A percentile compares a stretch with the other conserved stretches of the same genome.
phyloP scores from a whole-genome alignment of 2,329 filamentous ascomycete genomes.

The Aspergillus awamori region DNA sequence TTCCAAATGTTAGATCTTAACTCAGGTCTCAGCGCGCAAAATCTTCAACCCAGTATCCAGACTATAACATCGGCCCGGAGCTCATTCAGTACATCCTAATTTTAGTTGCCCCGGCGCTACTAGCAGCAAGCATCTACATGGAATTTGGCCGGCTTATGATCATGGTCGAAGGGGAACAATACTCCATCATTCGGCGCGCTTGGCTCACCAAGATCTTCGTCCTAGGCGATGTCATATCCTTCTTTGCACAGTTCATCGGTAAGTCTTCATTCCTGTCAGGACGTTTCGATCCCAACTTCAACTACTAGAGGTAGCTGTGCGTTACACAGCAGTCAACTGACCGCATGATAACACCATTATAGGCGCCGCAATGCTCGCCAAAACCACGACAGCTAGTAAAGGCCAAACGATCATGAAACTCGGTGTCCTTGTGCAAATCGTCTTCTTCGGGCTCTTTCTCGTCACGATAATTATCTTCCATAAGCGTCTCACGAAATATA shows the following conservation, averaged over 20 bases:
- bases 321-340: too few relatives aligned
- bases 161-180: slow-evolving; percentile 44
- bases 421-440: slow-evolving; percentile 24
- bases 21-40: not conserved
- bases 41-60: not conserved
- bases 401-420: slow-evolving; percentile 12
- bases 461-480: too few relatives aligned
- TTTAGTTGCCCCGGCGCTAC: slow-evolving; percentile 52
- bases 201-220: slow-evolving; percentile 56
- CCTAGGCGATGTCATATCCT: slow-evolving; percentile 52
- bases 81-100: slow-evolving; percentile 19
- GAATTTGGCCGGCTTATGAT: slow-evolving; percentile 51
- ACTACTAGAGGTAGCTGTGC: too few relatives aligned
- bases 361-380: too few relatives aligned
- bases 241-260: slow-evolving; percentile 43
- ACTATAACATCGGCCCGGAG: not conserved
- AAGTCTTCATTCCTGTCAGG: too few relatives aligned
- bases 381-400: too few relatives aligned
- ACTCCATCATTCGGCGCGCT: slow-evolving; percentile 46
- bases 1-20: too few relatives aligned
- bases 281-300: too few relatives aligned
- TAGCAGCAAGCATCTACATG: slow-evolving; percentile 57
- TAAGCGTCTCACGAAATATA: too few relatives aligned
- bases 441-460: slow-evolving; percentile 29
- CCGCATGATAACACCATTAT: too few relatives aligned